These are phyloP conservation scores for Sclerospora graminicola DNA, from an alignment of 352 stramenopile species.

Conservation along the genomic window DNA sequence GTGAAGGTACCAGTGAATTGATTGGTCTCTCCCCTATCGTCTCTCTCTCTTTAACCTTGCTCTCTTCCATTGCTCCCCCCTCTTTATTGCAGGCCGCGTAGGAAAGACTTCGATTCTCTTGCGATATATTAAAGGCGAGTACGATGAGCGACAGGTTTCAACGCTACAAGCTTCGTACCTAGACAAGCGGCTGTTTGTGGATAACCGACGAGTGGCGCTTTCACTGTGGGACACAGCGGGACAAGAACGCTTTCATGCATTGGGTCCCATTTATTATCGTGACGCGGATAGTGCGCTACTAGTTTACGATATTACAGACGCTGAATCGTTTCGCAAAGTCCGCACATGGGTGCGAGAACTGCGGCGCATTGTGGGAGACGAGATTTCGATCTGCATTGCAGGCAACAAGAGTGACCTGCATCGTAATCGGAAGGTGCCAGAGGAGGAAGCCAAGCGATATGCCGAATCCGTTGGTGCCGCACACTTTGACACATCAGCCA, in stretches of 20 bases:
- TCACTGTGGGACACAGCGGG: slow-evolving; percentile 85
- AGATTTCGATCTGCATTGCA: slow-evolving; percentile 88
- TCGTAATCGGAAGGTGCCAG: slow-evolving; percentile 78
- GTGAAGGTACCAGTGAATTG: slow-evolving; percentile 43
- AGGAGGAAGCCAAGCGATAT: slow-evolving; percentile 79
- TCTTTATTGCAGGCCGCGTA: slow-evolving; percentile 68
- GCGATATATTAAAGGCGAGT: slow-evolving; percentile 90
- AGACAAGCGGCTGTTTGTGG: slow-evolving; percentile 85
- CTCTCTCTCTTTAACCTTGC: neutral
- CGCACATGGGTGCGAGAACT: slow-evolving; percentile 90
- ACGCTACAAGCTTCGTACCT: slow-evolving; percentile 91
- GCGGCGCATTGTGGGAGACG: slow-evolving; percentile 82
- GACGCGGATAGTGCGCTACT: slow-evolving; percentile 83
- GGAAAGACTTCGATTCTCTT: slow-evolving; percentile 93
- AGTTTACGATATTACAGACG: slow-evolving; percentile 90
- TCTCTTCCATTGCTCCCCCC: neutral
- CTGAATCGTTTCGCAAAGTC: slow-evolving; percentile 87
- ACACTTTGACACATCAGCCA: slow-evolving; percentile 88
- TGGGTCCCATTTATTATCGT: slow-evolving; percentile 87
- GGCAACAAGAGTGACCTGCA: slow-evolving; percentile 91
- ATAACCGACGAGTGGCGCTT: slow-evolving; percentile 68
- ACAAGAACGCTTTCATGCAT: slow-evolving; percentile 81
- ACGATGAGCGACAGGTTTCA: slow-evolving; percentile 86
- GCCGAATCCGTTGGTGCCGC: slow-evolving; percentile 78
- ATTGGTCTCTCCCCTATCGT: neutral